Evolutionary conservation across 352 stramenopile genomes (phyloP), one percentile per base, ranked within the genome.

Genomic region (Pythium aquatile): DNA sequence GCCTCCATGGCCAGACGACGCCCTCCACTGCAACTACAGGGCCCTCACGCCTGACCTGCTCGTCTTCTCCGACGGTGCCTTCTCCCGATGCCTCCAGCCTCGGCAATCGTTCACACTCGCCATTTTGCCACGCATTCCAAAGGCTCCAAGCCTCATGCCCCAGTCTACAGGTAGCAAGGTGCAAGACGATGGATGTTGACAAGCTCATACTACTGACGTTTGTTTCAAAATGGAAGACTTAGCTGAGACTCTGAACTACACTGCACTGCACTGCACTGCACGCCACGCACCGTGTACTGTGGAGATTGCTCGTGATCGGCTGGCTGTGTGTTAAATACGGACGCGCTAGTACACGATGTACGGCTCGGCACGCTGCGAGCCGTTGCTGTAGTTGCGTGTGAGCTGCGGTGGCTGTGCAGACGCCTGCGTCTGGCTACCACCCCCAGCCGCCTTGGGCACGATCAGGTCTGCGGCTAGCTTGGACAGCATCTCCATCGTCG

Each of bases 401-500:
- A 52, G 46, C 24, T 52, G 46, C 24, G 46, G 46, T 24, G 14
- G 46, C 40, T 24, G 16, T 17, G 26, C 26, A 8, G 16, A 14
- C 3, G 16, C 40, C 40, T 47, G 40, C 14, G 40, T 47, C 40
- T 47, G 40, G 14, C 40, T 16, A 6, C 40, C 40, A 17, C 24
- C 35, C 28, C 6, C 3, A 14, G 16, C 4, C 33, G 35, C 3
- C 35, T 65, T 58, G 14, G 66, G 60, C 29, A 66, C 28, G 28
- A 79, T 58, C 8, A 90, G 70, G 11, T 87, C 76, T 2, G 73
- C 73, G 2, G 78, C 78, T n/a, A 89, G 68, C 48, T 86, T 78
- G 35, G 68, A 66, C 17, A 89, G 75, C 61, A 69, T 68, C 42
- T 88, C 70, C 82, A 89, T 91, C 13, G 82, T 91, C 20, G 82